Evolutionary conservation across 2,329 filamentous ascomycete species (phyloP), one percentile per base, ranked within the genome.

Genomic region (Leptosphaerulina australis): DNA sequence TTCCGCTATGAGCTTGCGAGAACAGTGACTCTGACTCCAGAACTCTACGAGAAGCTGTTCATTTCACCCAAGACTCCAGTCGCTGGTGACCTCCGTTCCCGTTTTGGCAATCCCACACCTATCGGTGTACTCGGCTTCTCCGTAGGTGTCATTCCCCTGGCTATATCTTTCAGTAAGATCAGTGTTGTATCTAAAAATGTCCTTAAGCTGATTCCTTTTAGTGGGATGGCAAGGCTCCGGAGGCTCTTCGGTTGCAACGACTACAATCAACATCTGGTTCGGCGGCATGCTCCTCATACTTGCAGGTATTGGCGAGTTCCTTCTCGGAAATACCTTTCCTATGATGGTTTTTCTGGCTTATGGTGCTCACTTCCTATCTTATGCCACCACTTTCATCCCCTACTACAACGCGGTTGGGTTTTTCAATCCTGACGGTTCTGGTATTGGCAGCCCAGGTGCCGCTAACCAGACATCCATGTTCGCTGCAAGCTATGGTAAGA

Each of bases 281-380:
- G 54, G 51, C 14, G 54, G 54, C 14, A 15, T 53, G 21, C 54
- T 59, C 3, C 49, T 57, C 8, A 40, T 57, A 25, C 15, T 57
- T 15, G 54, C 54, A n/a, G 56, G 51, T 10, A 35, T 55, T 10
- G 54, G 54, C 8, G 51, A 59, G 26, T 59, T 59, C 15, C 49
- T 58, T 0, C 55, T 55, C 3, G 52, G 51, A 12, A 56, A 58
- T 38, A 60, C 48, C 3, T 60, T 56, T 12, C 46, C 58, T 11
- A 58, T 58, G 58, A 53, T 58, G 26, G 58, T 58, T 9, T 60
- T 60, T 33, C 41, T 60, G 9, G 47, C 52, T 7, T 60, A 60
- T 29, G 58, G 58, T 2, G 55, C 58, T 2, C 52, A 60, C 30
- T 48, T 60, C 37, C 9, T 60, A 11, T 28, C 58, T 3, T 60